phyloP scores from a whole-genome alignment of 768 basidiomycete species.

The Phaffia tasmanica region DNA sequence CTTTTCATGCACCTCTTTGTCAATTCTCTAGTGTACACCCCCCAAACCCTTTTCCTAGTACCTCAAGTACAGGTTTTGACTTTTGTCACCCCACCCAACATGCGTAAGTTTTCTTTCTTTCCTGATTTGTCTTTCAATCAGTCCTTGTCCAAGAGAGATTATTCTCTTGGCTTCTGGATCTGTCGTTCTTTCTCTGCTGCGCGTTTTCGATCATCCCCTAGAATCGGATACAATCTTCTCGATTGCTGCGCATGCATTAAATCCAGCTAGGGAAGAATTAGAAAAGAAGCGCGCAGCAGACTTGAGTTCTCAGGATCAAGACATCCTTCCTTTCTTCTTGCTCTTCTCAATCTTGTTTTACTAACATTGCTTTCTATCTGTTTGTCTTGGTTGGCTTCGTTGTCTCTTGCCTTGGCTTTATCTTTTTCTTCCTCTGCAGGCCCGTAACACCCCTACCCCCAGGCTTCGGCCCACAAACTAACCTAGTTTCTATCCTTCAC shows the following conservation, averaged over 20 bases:
- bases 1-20: not conserved
- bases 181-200: too few species aligned
- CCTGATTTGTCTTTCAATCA: not conserved
- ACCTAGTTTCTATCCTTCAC: not conserved
- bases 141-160: too few species aligned
- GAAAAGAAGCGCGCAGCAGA: too few species aligned
- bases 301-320: not conserved
- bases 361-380: not conserved
- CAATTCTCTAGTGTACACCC: not conserved
- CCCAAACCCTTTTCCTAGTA: not conserved
- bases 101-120: conserved; percentile 6
- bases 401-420: not conserved
- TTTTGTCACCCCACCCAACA: not conserved
- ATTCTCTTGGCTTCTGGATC: too few species aligned
- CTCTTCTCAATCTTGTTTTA: not conserved
- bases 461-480: conserved; percentile 13
- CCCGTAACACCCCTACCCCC: conserved; percentile 6
- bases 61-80: conserved; percentile 1
- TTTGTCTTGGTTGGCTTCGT: not conserved
- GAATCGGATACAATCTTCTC: not conserved
- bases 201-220: too few species aligned
- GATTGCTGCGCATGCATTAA: not conserved
- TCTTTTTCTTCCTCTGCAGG: not conserved
- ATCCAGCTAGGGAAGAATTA: too few species aligned
- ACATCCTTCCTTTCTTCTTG: not conserved